Conservation (phyloP, 2,329 filamentous ascomycete genomes). For the Neospermospora avenae region DNA sequence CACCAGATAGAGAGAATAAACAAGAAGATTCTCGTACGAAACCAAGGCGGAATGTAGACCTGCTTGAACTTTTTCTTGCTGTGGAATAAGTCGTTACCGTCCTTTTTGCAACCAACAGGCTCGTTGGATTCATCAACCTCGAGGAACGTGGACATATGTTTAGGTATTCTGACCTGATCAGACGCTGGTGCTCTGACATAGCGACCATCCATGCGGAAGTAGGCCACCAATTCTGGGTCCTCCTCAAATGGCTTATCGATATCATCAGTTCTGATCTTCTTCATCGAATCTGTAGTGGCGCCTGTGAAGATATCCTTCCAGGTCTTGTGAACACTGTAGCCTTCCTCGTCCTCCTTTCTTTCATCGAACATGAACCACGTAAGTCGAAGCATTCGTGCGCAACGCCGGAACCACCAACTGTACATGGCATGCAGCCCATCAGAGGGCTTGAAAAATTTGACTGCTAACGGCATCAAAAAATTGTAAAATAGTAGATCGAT, state of each 20-base stretch:
- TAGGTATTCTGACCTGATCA: conserved; percentile 91
- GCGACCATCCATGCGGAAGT: conserved; percentile 67
- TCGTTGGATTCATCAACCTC: conserved; percentile 67
- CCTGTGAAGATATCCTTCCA: conserved; percentile 56
- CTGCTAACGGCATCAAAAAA: conserved; percentile 84
- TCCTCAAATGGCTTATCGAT: conserved; percentile 42
- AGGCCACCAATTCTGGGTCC: conserved; percentile 42
- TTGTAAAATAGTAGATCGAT: conserved; percentile 96
- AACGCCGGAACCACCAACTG: conserved; percentile 92
- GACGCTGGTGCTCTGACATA: conserved; percentile 93
- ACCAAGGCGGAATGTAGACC: conserved; percentile 82
- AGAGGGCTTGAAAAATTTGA: conserved; percentile 80
- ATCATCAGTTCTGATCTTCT: conserved; percentile 17
- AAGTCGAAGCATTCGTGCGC: conserved; percentile 73
- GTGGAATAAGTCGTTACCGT: conserved; percentile 54
- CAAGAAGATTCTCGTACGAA: conserved; percentile 72
- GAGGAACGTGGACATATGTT: conserved; percentile 76
- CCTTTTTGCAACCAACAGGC: conserved; percentile 55
- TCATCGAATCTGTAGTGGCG: conserved; percentile 29
- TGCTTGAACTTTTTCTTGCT: conserved; percentile 49
- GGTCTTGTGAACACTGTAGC: conserved; percentile 56
- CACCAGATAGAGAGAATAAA: conserved; percentile 92
- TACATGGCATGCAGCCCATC: conserved; percentile 83
- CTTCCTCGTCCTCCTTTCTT: conserved; percentile 77
- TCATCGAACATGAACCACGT: conserved; percentile 94